phyloP scores from a whole-genome alignment of 2,329 filamentous ascomycete species.

The Macrophomina phaseolina region DNA sequence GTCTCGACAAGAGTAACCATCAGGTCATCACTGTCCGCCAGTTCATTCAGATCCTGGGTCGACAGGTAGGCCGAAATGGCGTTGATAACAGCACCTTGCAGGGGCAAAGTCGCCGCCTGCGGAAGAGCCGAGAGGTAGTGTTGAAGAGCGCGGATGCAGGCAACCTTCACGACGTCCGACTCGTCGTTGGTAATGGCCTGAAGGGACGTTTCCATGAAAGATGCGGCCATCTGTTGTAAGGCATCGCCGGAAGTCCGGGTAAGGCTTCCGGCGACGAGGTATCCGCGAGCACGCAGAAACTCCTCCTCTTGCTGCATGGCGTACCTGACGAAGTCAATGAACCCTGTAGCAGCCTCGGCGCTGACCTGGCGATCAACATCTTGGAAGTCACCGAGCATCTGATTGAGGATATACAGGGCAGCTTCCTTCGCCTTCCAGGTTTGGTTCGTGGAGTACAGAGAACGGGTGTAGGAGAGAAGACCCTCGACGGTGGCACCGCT shows the following conservation, averaged over 20 bases:
- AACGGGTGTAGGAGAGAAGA: slow-evolving; percentile 76
- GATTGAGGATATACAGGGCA: slow-evolving; percentile 82
- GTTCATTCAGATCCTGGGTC: slow-evolving; percentile 78
- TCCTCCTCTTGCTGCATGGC: slow-evolving; percentile 74
- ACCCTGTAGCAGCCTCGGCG: slow-evolving; percentile 71
- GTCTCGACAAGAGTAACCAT: slow-evolving; percentile 89
- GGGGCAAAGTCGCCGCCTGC: slow-evolving; percentile 55
- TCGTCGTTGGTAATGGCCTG: slow-evolving; percentile 75
- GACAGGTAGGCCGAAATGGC: slow-evolving; percentile 75
- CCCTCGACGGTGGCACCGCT: slow-evolving; percentile 76
- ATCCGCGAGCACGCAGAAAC: slow-evolving; percentile 84
- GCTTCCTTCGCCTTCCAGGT: slow-evolving; percentile 77
- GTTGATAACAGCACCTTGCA: slow-evolving; percentile 66
- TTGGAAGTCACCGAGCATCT: slow-evolving; percentile 80
- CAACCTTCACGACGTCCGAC: slow-evolving; percentile 88
- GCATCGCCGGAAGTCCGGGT: slow-evolving; percentile 69
- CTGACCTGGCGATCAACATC: slow-evolving; percentile 77
- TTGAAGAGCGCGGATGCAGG: slow-evolving; percentile 87
- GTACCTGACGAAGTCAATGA: slow-evolving; percentile 80
- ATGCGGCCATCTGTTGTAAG: slow-evolving; percentile 61
- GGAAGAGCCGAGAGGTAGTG: slow-evolving; percentile 64
- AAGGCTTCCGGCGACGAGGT: slow-evolving; percentile 81
- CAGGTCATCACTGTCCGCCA: slow-evolving; percentile 89
- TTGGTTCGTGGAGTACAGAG: slow-evolving; percentile 65
- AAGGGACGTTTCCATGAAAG: slow-evolving; percentile 74